These are phyloP conservation scores for Dimargaris verticillata DNA, from an alignment of 192 early-diverging fungal genomes.

Conservation along the genomic window DNA sequence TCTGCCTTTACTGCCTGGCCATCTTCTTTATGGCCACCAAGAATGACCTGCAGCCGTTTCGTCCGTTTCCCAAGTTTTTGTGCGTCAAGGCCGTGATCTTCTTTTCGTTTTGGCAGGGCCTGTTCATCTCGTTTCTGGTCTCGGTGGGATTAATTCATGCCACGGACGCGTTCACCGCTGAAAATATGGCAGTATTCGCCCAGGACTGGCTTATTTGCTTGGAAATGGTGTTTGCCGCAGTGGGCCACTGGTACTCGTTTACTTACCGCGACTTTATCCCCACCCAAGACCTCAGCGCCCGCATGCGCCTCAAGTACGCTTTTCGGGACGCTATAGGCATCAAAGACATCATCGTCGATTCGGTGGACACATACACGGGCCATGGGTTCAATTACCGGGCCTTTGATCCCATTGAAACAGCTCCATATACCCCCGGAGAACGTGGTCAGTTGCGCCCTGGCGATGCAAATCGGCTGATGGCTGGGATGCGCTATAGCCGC, in stretches of 20 bases:
- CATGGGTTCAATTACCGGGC: constrained; percentile 60
- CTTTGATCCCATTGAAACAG: constrained; percentile 56
- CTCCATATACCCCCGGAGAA: constrained; percentile 28
- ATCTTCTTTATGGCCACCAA: constrained; percentile 76
- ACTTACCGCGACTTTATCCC: constrained; percentile 68
- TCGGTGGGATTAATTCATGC: constrained; percentile 54
- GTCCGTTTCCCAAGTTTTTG: constrained; percentile 86
- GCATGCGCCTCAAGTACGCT: constrained; percentile 60
- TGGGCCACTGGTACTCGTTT: constrained; percentile 70
- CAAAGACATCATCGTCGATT: constrained; percentile 70
- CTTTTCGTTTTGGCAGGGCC: constrained; percentile 86
- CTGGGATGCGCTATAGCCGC: constrained; percentile 33
- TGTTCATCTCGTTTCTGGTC: constrained; percentile 68
- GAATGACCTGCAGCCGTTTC: constrained; percentile 49
- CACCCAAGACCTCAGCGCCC: constrained; percentile 43
- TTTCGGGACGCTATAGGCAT: constrained; percentile 66
- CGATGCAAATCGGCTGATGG: constrained; percentile 20
- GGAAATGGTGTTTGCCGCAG: constrained; percentile 70
- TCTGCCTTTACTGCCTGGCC: constrained; percentile 70
- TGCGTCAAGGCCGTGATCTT: constrained; percentile 88
- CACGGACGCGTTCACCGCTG: constrained; percentile 34
- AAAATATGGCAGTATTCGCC: constrained; percentile 59
- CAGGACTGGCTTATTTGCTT: constrained; percentile 87
- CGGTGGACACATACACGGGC: constrained; percentile 57
- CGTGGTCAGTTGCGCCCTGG: constrained; percentile 8